These are phyloP conservation scores for Globisporangium barbulae DNA, from an alignment of 352 stramenopile species.

Conservation along the genomic window DNA sequence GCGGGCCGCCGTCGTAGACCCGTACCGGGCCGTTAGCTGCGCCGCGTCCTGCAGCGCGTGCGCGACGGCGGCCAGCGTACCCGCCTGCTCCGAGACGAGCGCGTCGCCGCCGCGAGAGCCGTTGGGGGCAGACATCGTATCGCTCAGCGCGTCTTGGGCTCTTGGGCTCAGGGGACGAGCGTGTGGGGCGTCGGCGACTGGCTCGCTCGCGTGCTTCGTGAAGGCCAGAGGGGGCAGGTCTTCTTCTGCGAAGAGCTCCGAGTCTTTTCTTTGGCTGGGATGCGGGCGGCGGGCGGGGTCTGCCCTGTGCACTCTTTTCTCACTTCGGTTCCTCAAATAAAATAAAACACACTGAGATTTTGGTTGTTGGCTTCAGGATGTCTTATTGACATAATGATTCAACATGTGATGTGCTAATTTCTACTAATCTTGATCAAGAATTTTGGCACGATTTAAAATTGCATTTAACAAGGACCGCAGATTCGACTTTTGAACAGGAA, in stretches of 20 bases:
- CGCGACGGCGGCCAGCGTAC: constrained; percentile 20
- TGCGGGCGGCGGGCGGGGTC: not conserved
- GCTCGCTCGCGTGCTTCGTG: constrained; percentile 1
- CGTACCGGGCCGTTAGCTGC: constrained; percentile 30
- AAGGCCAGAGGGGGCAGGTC: not conserved
- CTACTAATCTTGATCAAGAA: not conserved
- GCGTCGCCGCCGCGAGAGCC: constrained; percentile 3
- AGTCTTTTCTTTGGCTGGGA: constrained; percentile 16
- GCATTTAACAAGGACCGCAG: not conserved
- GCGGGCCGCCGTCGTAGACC: constrained; percentile 27
- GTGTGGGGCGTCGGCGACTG: not conserved
- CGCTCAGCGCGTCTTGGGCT: not conserved
- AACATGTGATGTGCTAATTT: not conserved
- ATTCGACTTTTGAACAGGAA: not conserved
- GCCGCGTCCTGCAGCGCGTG: constrained; percentile 33
- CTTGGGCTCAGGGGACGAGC: not conserved
- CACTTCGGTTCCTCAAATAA: not conserved
- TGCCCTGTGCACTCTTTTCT: not conserved
- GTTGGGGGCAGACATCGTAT: not conserved
- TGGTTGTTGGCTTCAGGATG: not conserved
- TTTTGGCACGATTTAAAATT: not conserved
- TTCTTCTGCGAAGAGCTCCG: constrained; percentile 9
- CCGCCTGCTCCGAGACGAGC: not conserved
- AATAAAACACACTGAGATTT: not conserved
- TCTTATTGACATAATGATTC: not conserved